These are phyloP conservation scores for Saccharomycopsis sp. DNA, from an alignment of 805 yeast species.

Conservation along the genomic window DNA sequence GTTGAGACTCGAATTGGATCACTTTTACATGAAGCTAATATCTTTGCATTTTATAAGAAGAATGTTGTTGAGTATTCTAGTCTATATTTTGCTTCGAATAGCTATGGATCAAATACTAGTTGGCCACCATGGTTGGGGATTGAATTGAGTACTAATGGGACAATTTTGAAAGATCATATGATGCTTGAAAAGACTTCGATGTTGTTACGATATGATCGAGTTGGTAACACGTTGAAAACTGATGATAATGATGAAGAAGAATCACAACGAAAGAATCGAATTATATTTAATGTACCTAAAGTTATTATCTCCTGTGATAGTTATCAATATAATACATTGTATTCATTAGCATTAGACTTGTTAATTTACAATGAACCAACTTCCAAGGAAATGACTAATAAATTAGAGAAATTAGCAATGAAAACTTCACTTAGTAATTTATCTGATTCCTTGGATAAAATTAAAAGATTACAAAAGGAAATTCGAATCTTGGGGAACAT, in stretches of 20 bases:
- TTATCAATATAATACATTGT: conserved; percentile 60
- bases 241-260: conserved; percentile 22
- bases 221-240: conserved; percentile 27
- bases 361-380: conserved; percentile 71
- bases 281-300: conserved; percentile 63
- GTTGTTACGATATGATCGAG: conserved; percentile 51
- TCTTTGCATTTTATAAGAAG: conserved; percentile 55
- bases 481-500: conserved; percentile 36
- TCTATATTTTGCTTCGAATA: conserved; percentile 21
- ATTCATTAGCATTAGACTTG: conserved; percentile 53
- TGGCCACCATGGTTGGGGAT: conserved; percentile 94
- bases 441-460: conserved; percentile 38
- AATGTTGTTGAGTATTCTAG: conserved; percentile 37
- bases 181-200: conserved; percentile 60
- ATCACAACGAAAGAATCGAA: conserved; percentile 34
- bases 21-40: conserved; percentile 60
- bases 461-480: conserved; percentile 44
- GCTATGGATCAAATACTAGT: conserved; percentile 29
- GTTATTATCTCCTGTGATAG: conserved; percentile 67
- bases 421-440: conserved; percentile 66
- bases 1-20: conserved; percentile 67
- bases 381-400: conserved; percentile 47
- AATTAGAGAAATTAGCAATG: conserved; percentile 57
- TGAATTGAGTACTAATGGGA: conserved; percentile 57
- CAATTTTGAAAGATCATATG: conserved; percentile 39